These are phyloP conservation scores for Lactarius evosmus DNA, from an alignment of 768 basidiomycete genomes.

Conservation along the genomic window DNA sequence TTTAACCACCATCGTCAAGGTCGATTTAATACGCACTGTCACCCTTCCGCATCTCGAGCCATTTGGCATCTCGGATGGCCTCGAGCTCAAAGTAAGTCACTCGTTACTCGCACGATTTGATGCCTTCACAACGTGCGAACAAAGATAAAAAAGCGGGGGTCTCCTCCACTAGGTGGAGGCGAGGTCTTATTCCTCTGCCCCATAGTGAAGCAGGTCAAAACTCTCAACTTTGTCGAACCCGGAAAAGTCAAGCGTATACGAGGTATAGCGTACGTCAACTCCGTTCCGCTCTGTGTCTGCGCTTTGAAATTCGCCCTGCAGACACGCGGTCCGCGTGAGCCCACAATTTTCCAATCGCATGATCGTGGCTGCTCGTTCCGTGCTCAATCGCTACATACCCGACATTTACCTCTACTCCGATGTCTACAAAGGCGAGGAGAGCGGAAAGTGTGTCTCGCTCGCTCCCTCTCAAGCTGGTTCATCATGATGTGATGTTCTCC, in stretches of 20 bases:
- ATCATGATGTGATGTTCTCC: not conserved
- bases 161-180: constrained; percentile 87
- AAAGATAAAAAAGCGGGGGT: constrained; percentile 95
- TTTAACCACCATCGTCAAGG: constrained; percentile 45
- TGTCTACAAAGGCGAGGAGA: constrained; percentile 96
- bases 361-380: constrained; percentile 90
- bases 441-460: constrained; percentile 76
- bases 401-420: constrained; percentile 99
- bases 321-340: constrained; percentile 93
- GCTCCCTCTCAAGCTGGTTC: not conserved
- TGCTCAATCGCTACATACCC: constrained; percentile 94
- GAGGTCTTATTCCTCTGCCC: constrained; percentile 94
- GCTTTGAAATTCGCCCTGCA: constrained; percentile 34
- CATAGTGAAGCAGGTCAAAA: constrained; percentile 85
- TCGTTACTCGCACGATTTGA: not conserved
- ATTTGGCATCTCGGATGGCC: constrained; percentile 85
- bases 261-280: constrained; percentile 79
- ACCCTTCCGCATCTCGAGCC: constrained; percentile 87
- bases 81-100: constrained; percentile 74
- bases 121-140: not conserved
- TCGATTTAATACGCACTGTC: constrained; percentile 83
- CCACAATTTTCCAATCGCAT: constrained; percentile 98
- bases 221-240: constrained; percentile 85
- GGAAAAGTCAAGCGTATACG: constrained; percentile 94
- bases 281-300: not conserved